These are phyloP conservation scores for Testicularia cyperi DNA, from an alignment of 1,284 basidiomycete genomes.

Conservation along the genomic window DNA sequence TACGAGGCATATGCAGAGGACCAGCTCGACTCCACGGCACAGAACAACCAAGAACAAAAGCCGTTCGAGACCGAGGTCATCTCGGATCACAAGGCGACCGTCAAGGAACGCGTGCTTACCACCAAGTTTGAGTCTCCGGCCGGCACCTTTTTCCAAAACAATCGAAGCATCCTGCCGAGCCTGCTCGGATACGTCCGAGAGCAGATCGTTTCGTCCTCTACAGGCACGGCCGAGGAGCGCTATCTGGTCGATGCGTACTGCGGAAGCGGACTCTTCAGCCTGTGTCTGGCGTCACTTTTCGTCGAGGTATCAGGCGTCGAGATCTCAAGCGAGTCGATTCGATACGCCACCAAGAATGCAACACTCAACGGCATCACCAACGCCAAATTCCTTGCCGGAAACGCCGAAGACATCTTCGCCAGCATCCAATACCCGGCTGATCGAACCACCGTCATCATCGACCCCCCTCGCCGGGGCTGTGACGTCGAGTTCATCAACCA, in stretches of 20 bases:
- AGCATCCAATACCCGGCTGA: conserved; percentile 68
- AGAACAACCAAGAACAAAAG: conserved; percentile 6
- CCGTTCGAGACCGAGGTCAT: conserved; percentile 61
- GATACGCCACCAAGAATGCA: conserved; percentile 77
- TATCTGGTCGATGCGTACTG: conserved; percentile 60
- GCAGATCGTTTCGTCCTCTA: conserved; percentile 16
- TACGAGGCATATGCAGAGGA: conserved; percentile 37
- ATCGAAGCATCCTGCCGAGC: conserved; percentile 84
- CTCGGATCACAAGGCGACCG: conserved; percentile 76
- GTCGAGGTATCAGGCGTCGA: conserved; percentile 84
- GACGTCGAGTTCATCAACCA: conserved; percentile 57
- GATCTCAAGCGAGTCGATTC: conserved; percentile 72
- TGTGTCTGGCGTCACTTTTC: conserved; percentile 80
- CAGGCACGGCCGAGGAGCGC: conserved; percentile 1
- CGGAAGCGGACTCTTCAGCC: conserved; percentile 83
- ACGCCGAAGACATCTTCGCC: conserved; percentile 66
- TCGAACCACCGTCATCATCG: conserved; percentile 66
- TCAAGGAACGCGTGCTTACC: conserved; percentile 81
- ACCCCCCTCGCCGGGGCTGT: conserved; percentile 45
- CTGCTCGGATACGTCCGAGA: conserved; percentile 76
- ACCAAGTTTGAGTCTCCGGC: conserved; percentile 84
- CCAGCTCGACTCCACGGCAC: conserved; percentile 2
- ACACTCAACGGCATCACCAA: conserved; percentile 68
- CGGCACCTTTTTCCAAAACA: conserved; percentile 90
- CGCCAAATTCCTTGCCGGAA: conserved; percentile 65